Evolutionary conservation across 2,329 filamentous ascomycete species (phyloP), one percentile per base, ranked within the genome.

Genomic region (Teratosphaeria zuluensis): DNA sequence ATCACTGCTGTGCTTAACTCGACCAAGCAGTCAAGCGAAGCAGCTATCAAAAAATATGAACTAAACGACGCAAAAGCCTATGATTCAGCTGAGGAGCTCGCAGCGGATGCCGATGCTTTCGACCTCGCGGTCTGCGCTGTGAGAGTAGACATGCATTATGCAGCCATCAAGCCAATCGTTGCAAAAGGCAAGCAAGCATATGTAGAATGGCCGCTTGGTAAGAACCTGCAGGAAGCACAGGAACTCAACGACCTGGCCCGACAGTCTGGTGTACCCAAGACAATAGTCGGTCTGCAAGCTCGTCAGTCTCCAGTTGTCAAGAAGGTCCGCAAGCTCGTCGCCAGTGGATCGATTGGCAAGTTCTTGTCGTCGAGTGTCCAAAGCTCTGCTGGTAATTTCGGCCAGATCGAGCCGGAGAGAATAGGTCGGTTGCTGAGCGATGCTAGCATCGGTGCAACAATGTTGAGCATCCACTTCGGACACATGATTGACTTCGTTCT

Each of bases 1-100:
- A 76, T 82, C 59, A 73, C 75, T n/a, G 79, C 79, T 7, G 70
- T 82, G 1, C 75, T 76, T 63, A 82, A 82, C 67, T 77, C 75
- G 19, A 75, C 71, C 11, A 67, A 75, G 42, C 70, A 74, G 6
- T 75, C 75, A 1, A 77, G 78, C 0, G 62, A 71, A 53, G 70
- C 66, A 16, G 76, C 80, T 4, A 76, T 80, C 53, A 62, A 71
- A 42, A 55, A 61, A 3, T 77, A 77, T 63, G 64, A 67, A 1
- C 68, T 81, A 7, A 16, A 66, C 0, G 65, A 64, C 0, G 75
- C 72, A 14, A 78, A 76, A 59, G 74, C 77, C 1, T 77, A 81
- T 63, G 77, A 72, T 19, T 69, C 71, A 51, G 69, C 76, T 0
- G 62, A 73, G 30, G 74, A 74, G 6, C 67, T 81, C n/a, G 78